Evolutionary conservation across 495 filamentous ascomycete genomes (phyloP).

Genomic region (Beverwykella pulmonaria): DNA sequence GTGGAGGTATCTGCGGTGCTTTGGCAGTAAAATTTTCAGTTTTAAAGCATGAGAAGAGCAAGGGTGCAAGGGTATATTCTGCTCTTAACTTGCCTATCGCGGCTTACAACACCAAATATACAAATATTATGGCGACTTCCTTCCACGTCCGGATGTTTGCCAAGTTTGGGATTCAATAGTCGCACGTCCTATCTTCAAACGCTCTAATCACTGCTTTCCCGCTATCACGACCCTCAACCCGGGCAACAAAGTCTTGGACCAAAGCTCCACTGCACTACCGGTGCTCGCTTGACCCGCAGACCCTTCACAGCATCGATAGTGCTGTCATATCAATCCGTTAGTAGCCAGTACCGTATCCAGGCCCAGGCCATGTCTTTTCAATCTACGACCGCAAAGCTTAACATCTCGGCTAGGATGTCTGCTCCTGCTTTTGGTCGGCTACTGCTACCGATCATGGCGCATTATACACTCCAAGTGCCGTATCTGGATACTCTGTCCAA

Average conservation of each 20-base stretch:
- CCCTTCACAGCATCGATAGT: not conserved
- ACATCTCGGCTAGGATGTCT: not conserved
- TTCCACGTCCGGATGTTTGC: not conserved
- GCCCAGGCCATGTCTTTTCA: not conserved
- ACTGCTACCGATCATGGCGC: not conserved
- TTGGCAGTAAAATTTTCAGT: too few relatives aligned
- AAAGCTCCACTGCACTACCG: not conserved
- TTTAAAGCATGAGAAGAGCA: not conserved
- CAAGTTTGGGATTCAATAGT: not conserved
- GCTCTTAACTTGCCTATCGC: not conserved
- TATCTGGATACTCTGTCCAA: not conserved
- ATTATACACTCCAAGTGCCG: not conserved
- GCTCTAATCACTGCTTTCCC: not conserved
- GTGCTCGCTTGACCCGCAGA: not conserved
- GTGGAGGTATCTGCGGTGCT: not conserved
- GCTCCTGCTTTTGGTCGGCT: not conserved
- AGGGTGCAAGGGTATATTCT: not conserved
- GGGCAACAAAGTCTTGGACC: not conserved
- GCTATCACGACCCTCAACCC: not conserved
- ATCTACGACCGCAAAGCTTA: constrained; percentile 25
- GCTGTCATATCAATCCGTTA: constrained; percentile 6
- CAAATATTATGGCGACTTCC: not conserved
- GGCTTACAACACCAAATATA: not conserved
- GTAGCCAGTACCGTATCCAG: constrained; percentile 6
- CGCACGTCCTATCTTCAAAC: not conserved